Evolutionary conservation across 1,284 basidiomycete genomes (phyloP), one percentile per base, ranked within the genome.

Genomic region (Moesziomyces globuligerus): DNA sequence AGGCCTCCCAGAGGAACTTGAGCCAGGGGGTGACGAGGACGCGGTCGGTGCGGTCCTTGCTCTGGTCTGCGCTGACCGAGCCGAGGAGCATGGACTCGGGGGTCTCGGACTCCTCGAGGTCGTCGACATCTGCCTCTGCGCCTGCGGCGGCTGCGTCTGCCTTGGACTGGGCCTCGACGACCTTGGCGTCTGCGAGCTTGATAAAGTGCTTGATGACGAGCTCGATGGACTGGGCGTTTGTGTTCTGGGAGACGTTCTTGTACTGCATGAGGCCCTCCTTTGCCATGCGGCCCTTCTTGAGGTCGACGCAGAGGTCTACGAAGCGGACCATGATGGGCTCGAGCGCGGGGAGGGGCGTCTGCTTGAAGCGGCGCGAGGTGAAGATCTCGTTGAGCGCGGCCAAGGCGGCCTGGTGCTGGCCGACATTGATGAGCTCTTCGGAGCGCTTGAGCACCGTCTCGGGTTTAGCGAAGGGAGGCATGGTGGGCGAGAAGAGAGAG

Each of bases 1-100:
- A 98, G 70, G 93, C 93, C 86, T 98, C 95, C 94, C 94, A 98
- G 26, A 95, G 87, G 84, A 98, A 98, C 83, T 96, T 95, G 83
- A 98, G 90, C 90, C 94, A 97, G 2, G 96, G 95, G 0, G 93
- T 96, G 72, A 99, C 93, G 50, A 98, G 87, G 23, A 93, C 91
- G 57, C 96, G 86, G 85, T 98, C 95, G 41, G 94, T 97, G 76
- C 96, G 87, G 85, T 98, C 95, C 84, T 92, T 91, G 85, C 88
- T 94, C 85, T 93, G 91, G 84, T 96, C 89, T 57, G 92, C 91
- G 73, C 90, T 91, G 72, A 95, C 93, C 38, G 91, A 91, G 48
- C 91, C 91, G 20, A 95, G 86, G 20, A 95, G 84, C 71, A 95
- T 93, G 80, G 90, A 91, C 84, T 94, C 93, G 3, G 93, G 93